Evolutionary conservation across 345 rosid genomes (phyloP), one percentile per base, ranked within the genome.

Genomic region (Moringa oleifera): DNA sequence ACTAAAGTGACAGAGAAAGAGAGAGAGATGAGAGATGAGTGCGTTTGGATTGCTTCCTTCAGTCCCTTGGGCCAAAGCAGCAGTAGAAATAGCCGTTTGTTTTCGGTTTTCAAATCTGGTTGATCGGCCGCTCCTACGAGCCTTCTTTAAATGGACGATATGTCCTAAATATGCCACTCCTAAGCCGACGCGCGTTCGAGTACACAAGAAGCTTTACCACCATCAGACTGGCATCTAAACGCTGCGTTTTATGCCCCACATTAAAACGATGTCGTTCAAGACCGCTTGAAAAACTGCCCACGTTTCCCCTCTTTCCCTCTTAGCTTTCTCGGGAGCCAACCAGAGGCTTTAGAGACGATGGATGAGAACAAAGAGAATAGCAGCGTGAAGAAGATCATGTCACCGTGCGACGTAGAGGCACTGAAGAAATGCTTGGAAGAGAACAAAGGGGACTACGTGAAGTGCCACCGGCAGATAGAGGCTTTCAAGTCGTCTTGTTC

Each of bases 361-460:
- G 75, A 51, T 15, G 78, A 37, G 67, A 68, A 66, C 45, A 60
- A 52, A 62, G 80, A 62, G n/a, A 60, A 57, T 4, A 55, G 53
- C 0, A 50, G 62, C 19, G 71, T 4, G 81, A 86, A 79, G 84
- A 86, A 77, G 81, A 68, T 71, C 2, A 61, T 59, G 69, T 77
- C 90, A 20, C 67, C 90, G 16, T 92, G 96, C 67, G 96, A 85
- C 22, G 96, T 87, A 41, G 92, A 85, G 64, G 93, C 90, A 6
- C 59, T 92, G 67, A 87, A 89, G 95, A 92, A 87, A 76, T 91
- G 95, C 59, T 73, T 87, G 73, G 92, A 86, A 61, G 96, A 83
- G 78, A 85, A 85, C 81, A 89, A 83, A 68, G 95, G 96, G 13
- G 88, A 87, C 57, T 76, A 77, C 53, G 68, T 82, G 7, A 85